phyloP scores from a whole-genome alignment of 2,329 filamentous ascomycete genomes.

The Aspergillus versicolor region DNA sequence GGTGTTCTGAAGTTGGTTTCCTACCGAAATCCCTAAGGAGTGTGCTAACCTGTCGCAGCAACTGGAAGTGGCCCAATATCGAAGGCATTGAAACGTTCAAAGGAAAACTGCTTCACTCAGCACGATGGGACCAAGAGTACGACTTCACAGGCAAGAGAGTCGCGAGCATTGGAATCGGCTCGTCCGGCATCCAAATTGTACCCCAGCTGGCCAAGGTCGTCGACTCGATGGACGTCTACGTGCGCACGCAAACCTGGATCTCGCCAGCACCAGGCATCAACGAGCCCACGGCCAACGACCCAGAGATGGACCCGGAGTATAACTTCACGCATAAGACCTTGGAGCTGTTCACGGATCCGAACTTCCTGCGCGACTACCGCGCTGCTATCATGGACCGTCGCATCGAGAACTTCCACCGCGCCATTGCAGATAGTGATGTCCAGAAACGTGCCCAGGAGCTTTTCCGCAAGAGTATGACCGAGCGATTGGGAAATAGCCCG shows the following conservation, averaged over 20 bases:
- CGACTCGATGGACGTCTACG: constrained; percentile 20
- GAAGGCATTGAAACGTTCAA: constrained; percentile 26
- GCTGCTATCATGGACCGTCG: constrained; percentile 8
- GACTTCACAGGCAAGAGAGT: constrained; percentile 24
- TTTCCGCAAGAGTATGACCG: constrained; percentile 16
- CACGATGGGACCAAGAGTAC: constrained; percentile 32
- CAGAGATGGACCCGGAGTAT: constrained; percentile 6
- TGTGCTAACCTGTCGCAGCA: constrained; percentile 11
- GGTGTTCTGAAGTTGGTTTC: constrained; percentile 21
- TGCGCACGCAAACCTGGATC: constrained; percentile 29
- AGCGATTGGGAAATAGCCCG: constrained; percentile 12
- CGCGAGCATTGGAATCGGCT: constrained; percentile 35
- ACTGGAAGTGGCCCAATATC: constrained; percentile 24
- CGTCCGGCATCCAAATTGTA: constrained; percentile 30
- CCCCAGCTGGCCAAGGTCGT: constrained; percentile 10
- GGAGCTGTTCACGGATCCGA: constrained; percentile 4
- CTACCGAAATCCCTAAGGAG: too few species aligned
- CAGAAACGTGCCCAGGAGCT: constrained; percentile 6
- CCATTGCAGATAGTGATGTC: background rate
- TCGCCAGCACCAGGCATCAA: constrained; percentile 7
- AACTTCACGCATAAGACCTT: constrained; percentile 3
- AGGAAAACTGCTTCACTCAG: constrained; percentile 36
- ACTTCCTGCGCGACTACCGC: constrained; percentile 3
- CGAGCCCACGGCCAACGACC: constrained; percentile 12
- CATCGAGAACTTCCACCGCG: constrained; percentile 3